phyloP scores from a whole-genome alignment of 257 asterid genomes.

The Echium plantagineum region DNA sequence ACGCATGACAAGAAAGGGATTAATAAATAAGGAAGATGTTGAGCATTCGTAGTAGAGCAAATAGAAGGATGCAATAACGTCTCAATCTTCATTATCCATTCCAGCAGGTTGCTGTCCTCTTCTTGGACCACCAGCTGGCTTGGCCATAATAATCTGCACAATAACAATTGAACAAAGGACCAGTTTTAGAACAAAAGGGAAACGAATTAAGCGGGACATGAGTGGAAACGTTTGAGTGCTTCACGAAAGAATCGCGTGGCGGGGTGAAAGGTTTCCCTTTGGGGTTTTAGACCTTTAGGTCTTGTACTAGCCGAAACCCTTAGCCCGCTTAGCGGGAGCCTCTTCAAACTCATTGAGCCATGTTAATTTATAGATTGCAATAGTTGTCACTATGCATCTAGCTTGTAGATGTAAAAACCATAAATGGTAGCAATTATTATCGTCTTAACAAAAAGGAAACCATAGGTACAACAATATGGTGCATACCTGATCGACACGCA shows the following conservation, averaged over 20 bases:
- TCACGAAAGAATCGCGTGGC: too few species aligned
- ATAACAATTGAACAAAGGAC: background rate
- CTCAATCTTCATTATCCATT: constrained; percentile 32
- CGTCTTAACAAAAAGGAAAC: background rate
- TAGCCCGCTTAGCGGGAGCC: too few species aligned
- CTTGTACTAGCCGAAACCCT: too few species aligned
- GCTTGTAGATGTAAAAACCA: too few species aligned
- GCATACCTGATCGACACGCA: constrained; percentile 94
- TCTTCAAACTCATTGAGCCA: too few species aligned
- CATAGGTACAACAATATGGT: background rate
- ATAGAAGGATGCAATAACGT: background rate
- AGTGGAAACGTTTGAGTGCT: too few species aligned
- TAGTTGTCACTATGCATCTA: too few species aligned
- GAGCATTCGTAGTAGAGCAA: background rate
- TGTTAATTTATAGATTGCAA: too few species aligned
- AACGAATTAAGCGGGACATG: background rate
- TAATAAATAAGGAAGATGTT: background rate
- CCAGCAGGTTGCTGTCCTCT: constrained; percentile 25
- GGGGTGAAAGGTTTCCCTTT: too few species aligned
- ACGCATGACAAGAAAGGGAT: background rate
- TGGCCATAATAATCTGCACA: constrained; percentile 44
- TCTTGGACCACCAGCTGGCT: constrained; percentile 51
- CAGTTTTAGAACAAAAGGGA: too few species aligned
- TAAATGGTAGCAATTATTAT: background rate
- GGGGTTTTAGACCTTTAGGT: too few species aligned